A percentile compares a stretch with the other conserved stretches of the same genome.
Evolutionary conservation across 176 grass and related monocot species (phyloP).

Genomic region (Carex littledalei): DNA sequence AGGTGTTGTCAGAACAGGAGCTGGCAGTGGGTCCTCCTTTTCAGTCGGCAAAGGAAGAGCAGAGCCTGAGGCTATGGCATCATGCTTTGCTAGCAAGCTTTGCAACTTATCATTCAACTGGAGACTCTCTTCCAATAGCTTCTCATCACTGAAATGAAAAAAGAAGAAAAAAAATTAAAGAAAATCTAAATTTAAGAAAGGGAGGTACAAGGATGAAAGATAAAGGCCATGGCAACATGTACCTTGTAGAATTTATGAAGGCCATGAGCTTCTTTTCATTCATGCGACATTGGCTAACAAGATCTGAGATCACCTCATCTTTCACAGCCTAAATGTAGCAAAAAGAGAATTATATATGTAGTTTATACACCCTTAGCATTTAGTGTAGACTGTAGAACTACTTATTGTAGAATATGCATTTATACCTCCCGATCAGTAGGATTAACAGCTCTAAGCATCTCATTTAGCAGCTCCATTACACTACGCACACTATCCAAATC

Average conservation of each 20-base stretch:
- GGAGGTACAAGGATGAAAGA: constrained; percentile 5
- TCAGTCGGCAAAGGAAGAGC: constrained; percentile 37
- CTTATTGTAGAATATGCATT: not conserved
- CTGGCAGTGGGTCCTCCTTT: constrained; percentile 11
- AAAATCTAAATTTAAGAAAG: not conserved
- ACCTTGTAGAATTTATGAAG: constrained; percentile 57
- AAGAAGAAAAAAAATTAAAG: constrained; percentile 5
- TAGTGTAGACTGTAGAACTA: not conserved
- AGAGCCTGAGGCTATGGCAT: constrained; percentile 62
- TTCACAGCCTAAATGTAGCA: constrained; percentile 47
- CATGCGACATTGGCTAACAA: constrained; percentile 50
- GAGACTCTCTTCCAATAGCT: constrained; percentile 59
- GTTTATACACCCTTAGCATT: not conserved
- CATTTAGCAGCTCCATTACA: constrained; percentile 53
- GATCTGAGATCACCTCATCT: constrained; percentile 79
- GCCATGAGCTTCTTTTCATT: constrained; percentile 64
- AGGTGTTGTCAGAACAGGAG: constrained; percentile 8
- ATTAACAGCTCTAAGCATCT: constrained; percentile 75
- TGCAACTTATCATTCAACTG: constrained; percentile 78
- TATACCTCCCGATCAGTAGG: constrained; percentile 60
- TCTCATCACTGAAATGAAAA: constrained; percentile 50
- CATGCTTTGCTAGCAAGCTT: constrained; percentile 56
- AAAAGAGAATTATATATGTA: not conserved
- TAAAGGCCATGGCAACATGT: constrained; percentile 15
- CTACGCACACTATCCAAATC: constrained; percentile 51